These are phyloP conservation scores for Suillus occidentalis DNA, from an alignment of 768 basidiomycete genomes.

Conservation along the genomic window DNA sequence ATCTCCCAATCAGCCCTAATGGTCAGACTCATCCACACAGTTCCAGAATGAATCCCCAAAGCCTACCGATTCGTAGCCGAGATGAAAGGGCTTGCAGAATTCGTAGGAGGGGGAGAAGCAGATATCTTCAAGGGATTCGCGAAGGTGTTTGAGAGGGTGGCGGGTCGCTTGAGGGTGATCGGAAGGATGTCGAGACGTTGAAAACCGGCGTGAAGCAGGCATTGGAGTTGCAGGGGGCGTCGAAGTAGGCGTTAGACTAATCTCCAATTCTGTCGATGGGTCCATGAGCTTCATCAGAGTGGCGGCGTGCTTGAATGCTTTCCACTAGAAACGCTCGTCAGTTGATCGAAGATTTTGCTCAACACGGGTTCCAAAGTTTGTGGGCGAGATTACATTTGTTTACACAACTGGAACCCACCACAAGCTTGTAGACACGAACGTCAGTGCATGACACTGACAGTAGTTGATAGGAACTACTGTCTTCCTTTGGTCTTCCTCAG, in stretches of 20 bases:
- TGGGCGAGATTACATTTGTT: background rate
- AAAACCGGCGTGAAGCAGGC: slow-evolving; percentile 42
- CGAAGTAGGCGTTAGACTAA: slow-evolving; percentile 4
- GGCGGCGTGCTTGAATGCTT: background rate
- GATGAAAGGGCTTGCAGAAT: slow-evolving; percentile 58
- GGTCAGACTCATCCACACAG: slow-evolving; percentile 35
- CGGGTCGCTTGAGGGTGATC: slow-evolving; percentile 33
- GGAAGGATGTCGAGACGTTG: slow-evolving; percentile 39
- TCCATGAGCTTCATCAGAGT: background rate
- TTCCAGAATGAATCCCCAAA: slow-evolving; percentile 55
- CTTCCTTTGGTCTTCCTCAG: no score
- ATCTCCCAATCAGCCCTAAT: slow-evolving; percentile 47
- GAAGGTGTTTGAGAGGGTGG: slow-evolving; percentile 41
- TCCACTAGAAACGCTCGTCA: background rate
- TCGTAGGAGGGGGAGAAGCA: slow-evolving; percentile 46
- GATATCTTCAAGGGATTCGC: slow-evolving; percentile 47
- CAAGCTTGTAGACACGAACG: background rate
- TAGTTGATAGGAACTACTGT: no score
- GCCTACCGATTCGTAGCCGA: slow-evolving; percentile 59
- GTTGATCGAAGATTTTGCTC: background rate
- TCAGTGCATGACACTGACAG: no score
- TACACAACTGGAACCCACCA: background rate
- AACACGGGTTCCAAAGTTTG: background rate
- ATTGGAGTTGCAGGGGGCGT: slow-evolving; percentile 23
- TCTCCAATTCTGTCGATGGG: background rate